Evolutionary conservation across 2,329 filamentous ascomycete species (phyloP).

Genomic region (Apiospora kogelbergensis): DNA sequence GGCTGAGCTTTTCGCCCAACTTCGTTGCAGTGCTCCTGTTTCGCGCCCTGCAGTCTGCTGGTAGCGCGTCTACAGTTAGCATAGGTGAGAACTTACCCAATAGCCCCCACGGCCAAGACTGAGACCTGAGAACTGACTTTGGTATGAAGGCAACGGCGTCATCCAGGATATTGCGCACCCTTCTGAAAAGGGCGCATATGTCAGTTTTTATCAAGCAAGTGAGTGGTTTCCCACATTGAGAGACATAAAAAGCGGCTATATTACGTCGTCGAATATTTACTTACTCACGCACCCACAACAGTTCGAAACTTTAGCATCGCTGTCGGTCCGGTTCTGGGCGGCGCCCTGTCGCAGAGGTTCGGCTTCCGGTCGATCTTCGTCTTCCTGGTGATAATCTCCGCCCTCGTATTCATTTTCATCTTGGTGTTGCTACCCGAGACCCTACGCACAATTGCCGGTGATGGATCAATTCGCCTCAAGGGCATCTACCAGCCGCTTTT

Average conservation of each 20-base stretch:
- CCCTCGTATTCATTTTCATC: slow-evolving; percentile 21
- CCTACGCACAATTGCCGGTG: slow-evolving; percentile 26
- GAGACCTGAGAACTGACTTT: not conserved
- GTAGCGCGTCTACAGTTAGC: slow-evolving; percentile 47
- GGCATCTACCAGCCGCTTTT: slow-evolving; percentile 29
- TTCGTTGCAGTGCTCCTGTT: slow-evolving; percentile 44
- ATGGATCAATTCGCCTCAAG: slow-evolving; percentile 22
- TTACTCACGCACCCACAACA: not conserved
- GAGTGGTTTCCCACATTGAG: slow-evolving; percentile 11
- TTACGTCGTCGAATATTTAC: not conserved
- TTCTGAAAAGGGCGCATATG: slow-evolving; percentile 28
- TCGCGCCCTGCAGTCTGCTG: slow-evolving; percentile 46
- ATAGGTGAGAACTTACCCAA: slow-evolving; percentile 36
- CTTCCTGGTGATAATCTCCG: slow-evolving; percentile 26
- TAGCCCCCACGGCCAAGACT: not conserved
- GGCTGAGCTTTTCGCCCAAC: slow-evolving; percentile 41
- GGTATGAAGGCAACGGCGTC: slow-evolving; percentile 26
- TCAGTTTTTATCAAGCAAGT: slow-evolving; percentile 34
- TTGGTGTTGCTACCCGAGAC: slow-evolving; percentile 29
- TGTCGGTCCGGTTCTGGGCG: slow-evolving; percentile 34
- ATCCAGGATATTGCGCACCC: slow-evolving; percentile 33
- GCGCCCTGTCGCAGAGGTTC: slow-evolving; percentile 26
- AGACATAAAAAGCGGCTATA: too few species aligned
- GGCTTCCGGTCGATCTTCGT: slow-evolving; percentile 33
- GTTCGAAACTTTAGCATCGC: slow-evolving; percentile 30